Conservation (phyloP, 1,284 basidiomycete genomes). For the Tremellales sp. region DNA sequence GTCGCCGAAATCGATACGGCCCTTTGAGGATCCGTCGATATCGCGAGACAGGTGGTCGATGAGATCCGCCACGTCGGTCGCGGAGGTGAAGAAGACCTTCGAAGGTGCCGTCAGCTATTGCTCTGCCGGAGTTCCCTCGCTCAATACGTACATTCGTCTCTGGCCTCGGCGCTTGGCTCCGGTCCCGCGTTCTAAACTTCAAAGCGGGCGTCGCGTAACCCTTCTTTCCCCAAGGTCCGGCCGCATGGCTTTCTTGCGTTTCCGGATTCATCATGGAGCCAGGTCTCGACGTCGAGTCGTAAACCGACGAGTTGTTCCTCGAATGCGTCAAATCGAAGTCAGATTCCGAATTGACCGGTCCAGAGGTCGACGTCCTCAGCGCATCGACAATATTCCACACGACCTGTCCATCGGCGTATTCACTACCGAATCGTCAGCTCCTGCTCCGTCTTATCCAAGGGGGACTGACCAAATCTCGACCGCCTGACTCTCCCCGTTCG, state of each 20-base stretch:
- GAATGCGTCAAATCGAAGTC: constrained; percentile 12
- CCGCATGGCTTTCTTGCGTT: neutral
- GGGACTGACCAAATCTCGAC: constrained; percentile 36
- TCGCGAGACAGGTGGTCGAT: constrained; percentile 41
- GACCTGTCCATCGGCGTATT: constrained; percentile 43
- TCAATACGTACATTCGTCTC: constrained; percentile 26
- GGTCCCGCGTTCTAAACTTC: constrained; percentile 19
- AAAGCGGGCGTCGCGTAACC: constrained; percentile 2
- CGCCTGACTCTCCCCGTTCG: constrained; percentile 23
- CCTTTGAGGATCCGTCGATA: constrained; percentile 29
- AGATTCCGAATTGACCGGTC: constrained; percentile 13
- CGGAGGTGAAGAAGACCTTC: constrained; percentile 40
- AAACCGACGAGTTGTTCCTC: constrained; percentile 7
- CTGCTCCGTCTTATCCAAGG: neutral
- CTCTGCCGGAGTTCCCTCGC: neutral
- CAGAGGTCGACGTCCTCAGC: constrained; percentile 19
- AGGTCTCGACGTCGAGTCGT: constrained; percentile 7
- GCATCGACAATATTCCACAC: constrained; percentile 45
- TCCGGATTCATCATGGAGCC: neutral
- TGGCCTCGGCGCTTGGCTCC: constrained; percentile 17
- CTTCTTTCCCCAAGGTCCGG: constrained; percentile 3
- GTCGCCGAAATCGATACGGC: constrained; percentile 38
- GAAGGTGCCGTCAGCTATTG: constrained; percentile 4
- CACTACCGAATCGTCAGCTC: constrained; percentile 20
- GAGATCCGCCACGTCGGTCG: constrained; percentile 41